phyloP scores from a whole-genome alignment of 768 basidiomycete species.

The Rhodocollybia butyracea region DNA sequence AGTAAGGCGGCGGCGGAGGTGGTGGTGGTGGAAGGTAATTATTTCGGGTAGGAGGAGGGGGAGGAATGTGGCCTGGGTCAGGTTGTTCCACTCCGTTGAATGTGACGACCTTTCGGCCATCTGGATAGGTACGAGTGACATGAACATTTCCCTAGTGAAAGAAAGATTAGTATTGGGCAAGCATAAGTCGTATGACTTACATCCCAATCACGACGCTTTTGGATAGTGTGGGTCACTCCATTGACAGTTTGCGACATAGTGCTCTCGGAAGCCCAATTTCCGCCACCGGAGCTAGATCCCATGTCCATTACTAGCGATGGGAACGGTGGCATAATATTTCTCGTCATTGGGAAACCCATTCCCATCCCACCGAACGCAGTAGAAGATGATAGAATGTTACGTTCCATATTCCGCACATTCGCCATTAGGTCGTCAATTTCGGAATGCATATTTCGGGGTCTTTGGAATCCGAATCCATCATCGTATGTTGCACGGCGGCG shows the following conservation, averaged over 20 bases:
- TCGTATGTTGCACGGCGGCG: conserved; percentile 8
- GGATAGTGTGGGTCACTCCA: conserved; percentile 61
- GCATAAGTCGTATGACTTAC: conserved; percentile 39
- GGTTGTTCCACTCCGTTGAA: conserved; percentile 65
- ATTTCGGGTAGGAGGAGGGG: neutral
- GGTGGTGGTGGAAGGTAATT: neutral
- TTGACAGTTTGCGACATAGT: conserved; percentile 57
- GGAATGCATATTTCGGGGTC: conserved; percentile 26
- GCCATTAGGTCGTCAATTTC: conserved; percentile 30
- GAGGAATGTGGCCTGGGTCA: conserved; percentile 17
- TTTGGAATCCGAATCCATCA: conserved; percentile 13
- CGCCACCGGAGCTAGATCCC: conserved; percentile 21
- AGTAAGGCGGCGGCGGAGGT: neutral
- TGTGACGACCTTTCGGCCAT: conserved; percentile 62
- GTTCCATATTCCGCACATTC: conserved; percentile 27
- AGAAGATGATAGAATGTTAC: conserved; percentile 26
- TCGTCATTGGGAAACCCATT: conserved; percentile 17
- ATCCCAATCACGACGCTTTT: conserved; percentile 51
- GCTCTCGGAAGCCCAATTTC: conserved; percentile 50
- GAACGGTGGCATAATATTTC: conserved; percentile 18
- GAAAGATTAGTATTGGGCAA: neutral
- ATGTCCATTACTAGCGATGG: conserved; percentile 20
- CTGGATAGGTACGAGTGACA: conserved; percentile 58
- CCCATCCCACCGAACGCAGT: conserved; percentile 1
- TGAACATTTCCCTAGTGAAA: conserved; percentile 69